Base-by-base conservation (phyloP, 768 basidiomycete species). In the Panaeolus cyanescens region DNA sequence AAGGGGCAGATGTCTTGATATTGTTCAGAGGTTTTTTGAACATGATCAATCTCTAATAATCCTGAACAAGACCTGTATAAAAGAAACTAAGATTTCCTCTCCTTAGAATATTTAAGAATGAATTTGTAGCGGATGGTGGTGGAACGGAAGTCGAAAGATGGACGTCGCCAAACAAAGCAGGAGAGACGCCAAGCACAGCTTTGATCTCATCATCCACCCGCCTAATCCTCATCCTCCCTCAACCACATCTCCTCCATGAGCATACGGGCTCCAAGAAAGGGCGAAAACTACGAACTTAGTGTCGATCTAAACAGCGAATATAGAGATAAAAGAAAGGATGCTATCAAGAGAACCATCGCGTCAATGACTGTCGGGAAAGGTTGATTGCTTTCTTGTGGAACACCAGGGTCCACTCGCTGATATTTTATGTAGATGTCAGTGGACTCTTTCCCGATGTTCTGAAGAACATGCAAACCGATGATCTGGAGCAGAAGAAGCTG, bases 321-420 rank as follows among this genome's bases (percentile, higher is more conserved):
- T 78, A 86, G 89, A 63, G 94, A 97, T 68, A 92, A 92, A 73
- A 84, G 96, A 65, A 98, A 97, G 77, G 96, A 99, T 88, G 97
- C 96, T 3, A 99, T 99, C 80, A 99, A 99, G 79, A 85, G 90
- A 57, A 90, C 93, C 66, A 98, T 99, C 73, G 96, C 97, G 58
- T 96, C 95, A 64, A 98, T 99, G 93, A 99, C 97, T 1, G 95
- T 99, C 65, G 95, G 96, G 58, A 99, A 99, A 87, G 96, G 95
- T 90, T 71, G 69, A 80, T 68, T 40, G 28, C 31, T n/a, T 20
- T n/a, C 30, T 22, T 39, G 22, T 53, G 54, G 42, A 17, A 40
- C 8, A 42, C 28, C 31, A 42, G 39, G n/a, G 28, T 42, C 13
- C n/a, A 31, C 22, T 19, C 32, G 30, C 37, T 22, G 54, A 31